Evolutionary conservation across 129 eudicot species (phyloP), one percentile per base, ranked within the genome.

Genomic region (Escallonia rubra): DNA sequence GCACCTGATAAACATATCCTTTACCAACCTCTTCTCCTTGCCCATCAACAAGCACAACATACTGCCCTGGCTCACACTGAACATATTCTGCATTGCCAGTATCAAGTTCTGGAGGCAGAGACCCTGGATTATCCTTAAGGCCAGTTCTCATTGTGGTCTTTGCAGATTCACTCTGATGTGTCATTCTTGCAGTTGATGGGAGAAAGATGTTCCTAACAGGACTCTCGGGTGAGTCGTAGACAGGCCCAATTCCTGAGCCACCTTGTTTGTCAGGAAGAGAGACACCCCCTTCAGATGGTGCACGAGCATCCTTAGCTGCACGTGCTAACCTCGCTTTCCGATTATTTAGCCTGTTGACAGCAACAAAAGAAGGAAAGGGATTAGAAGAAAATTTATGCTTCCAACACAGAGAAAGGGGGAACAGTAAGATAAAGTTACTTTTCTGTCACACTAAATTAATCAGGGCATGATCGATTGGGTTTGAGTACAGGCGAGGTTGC

Each of bases 281-380:
- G 50, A 61, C 72, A 62, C 80, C 90, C 54, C 79, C 86, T 41
- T 79, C 90, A 16, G 85, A 55, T 8, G 77, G 43, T 57, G 62
- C 80, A 38, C 95, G 90, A 10, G 45, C 69, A 72, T 92, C 96
- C 74, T 89, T 92, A 14, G 95, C 98, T 10, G 80, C 83, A 70
- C 99, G 99, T 4, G 96, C 95, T 10, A 89, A 83, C 83, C 76
- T 93, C 14, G 99, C 99, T 67, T 93, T 93, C 45, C 99, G 82
- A 63, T 93, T 93, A 64, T 93, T 89, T 64, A 93, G 75, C 99
- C 99, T 93, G 86, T 77, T 60, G 6, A 13, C 68, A 15, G 62
- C 10, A 54, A 12, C 45, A 38, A n/a, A 45, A 39, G 39, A 5
- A 38, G 34, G 1, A 15, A 12, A 3, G 3, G 41, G 23, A 4